A percentile compares a stretch with the other conserved stretches of the same genome.
phyloP scores from a whole-genome alignment of 2,329 filamentous ascomycete genomes.

The Cytospora chrysosperma region DNA sequence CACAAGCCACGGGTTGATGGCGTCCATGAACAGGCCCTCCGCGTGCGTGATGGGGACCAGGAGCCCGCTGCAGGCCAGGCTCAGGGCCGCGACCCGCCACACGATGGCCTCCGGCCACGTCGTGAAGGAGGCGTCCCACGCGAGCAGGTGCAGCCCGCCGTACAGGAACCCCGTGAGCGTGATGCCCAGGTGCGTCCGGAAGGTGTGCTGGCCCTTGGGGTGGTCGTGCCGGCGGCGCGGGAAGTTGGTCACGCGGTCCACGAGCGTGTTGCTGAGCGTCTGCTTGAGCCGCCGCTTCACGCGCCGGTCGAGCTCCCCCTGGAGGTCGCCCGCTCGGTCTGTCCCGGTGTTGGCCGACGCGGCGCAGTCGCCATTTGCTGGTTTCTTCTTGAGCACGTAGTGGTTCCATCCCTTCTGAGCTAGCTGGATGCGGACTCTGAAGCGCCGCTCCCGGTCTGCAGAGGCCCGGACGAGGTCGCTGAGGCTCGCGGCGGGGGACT shows the following conservation, averaged over 20 bases:
- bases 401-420: slow-evolving; percentile 16
- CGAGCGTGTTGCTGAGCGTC: slow-evolving; percentile 7
- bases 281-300: slow-evolving; percentile 1
- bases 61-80: slow-evolving; percentile 7
- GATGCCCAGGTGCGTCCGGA: slow-evolving; percentile 18
- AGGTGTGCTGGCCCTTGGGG: neutral
- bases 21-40: slow-evolving; percentile 8
- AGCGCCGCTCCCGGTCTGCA: slow-evolving; percentile 14
- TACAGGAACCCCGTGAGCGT: slow-evolving; percentile 12
- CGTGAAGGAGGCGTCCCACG: slow-evolving; percentile 15
- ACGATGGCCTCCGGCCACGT: neutral
- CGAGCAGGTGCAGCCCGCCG: slow-evolving; percentile 18
- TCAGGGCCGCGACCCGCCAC: slow-evolving; percentile 5
- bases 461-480: slow-evolving; percentile 11
- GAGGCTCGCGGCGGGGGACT: neutral
- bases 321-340: neutral
- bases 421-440: slow-evolving; percentile 13
- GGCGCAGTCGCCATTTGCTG: neutral
- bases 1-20: slow-evolving; percentile 8
- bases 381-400: slow-evolving; percentile 10
- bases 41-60: slow-evolving; percentile 16
- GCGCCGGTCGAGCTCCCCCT: neutral
- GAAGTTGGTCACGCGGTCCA: slow-evolving; percentile 20
- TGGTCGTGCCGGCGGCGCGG: slow-evolving; percentile 9
- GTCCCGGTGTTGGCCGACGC: neutral